Evolutionary conservation across 192 early-diverging fungal species (phyloP), one percentile per base, ranked within the genome.

Genomic region (Mortierella alpina): DNA sequence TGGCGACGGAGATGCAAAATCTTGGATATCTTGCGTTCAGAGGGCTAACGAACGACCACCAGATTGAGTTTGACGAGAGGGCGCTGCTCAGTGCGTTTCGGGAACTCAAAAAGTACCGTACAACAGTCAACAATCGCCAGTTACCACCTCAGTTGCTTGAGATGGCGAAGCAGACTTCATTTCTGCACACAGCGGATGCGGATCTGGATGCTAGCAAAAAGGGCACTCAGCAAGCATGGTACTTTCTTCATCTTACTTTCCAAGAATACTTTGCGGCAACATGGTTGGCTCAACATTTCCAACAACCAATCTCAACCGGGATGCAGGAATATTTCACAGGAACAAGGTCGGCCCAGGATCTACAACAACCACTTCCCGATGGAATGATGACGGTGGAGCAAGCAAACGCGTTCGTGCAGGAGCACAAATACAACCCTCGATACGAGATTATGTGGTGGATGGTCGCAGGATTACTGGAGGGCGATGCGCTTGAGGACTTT

Each of bases 191-290:
- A 46, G n/a, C 66, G 0, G 46, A 68, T 39, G 41, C 66, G 0
- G 66, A 48, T 44, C 45, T 58, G 22, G 64, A 66, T 41, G 1
- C 45, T 18, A 45, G 17, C 31, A 68, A 68, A 0, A 51, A 12
- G 5, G 1, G 0, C 0, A 31, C 63, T 1, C 63, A 51, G 44
- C 66, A 47, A 49, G 31, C 44, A 44, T 66, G 64, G 64, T 44
- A 23, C 52, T 66, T 66, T 20, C 40, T 66, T 42, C 66, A 57
- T 57, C 54, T 68, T n/a, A 45, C 66, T 0, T 68, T 68, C 17
- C 66, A 55, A 12, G 66, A 68, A 57, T 68, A 57, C 47, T 68
- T 68, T 9, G 66, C 66, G 15, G 66, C 66, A 1, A 68, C 44
- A 31, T 68, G 53, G 53, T 23, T 68, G 7, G 66, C 18, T 41